A percentile compares a stretch with the other conserved stretches of the same genome.
These are phyloP conservation scores for Hysterangium stoloniferum DNA, from an alignment of 768 basidiomycete genomes.

Conservation along the genomic window DNA sequence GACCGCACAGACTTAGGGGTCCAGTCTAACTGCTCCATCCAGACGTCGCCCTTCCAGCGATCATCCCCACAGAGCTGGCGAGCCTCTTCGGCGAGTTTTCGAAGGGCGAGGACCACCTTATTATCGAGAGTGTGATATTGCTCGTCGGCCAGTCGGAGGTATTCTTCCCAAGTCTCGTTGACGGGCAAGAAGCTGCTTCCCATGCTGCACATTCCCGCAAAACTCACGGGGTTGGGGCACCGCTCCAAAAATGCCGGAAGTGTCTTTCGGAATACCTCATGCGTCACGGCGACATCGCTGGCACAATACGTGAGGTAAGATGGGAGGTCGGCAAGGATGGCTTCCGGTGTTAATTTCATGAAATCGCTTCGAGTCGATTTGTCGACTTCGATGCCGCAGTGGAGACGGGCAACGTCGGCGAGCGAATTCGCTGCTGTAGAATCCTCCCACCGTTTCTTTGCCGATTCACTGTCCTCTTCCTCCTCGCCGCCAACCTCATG, in stretches of 20 bases:
- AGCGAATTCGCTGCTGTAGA: slow-evolving; percentile 89
- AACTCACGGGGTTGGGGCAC: slow-evolving; percentile 90
- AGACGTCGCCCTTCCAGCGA: slow-evolving; percentile 65
- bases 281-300: slow-evolving; percentile 76
- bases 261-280: slow-evolving; percentile 66
- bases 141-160: slow-evolving; percentile 69
- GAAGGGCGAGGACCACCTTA: slow-evolving; percentile 52
- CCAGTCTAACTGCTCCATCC: slow-evolving; percentile 93
- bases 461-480: not conserved
- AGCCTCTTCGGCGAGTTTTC: slow-evolving; percentile 57
- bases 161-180: slow-evolving; percentile 82
- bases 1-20: slow-evolving; percentile 73
- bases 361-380: slow-evolving; percentile 75
- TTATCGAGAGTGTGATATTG: slow-evolving; percentile 65
- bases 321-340: slow-evolving; percentile 55
- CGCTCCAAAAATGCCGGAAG: slow-evolving; percentile 76
- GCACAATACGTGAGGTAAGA: slow-evolving; percentile 83
- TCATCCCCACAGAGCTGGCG: slow-evolving; percentile 40
- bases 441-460: slow-evolving; percentile 76
- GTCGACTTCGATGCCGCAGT: slow-evolving; percentile 74
- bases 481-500: slow-evolving; percentile 6
- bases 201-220: slow-evolving; percentile 88
- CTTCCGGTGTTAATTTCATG: slow-evolving; percentile 53
- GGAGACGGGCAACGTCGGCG: slow-evolving; percentile 83
- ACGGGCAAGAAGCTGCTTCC: slow-evolving; percentile 87